phyloP scores from a whole-genome alignment of 2,329 filamentous ascomycete species.

The Samsoniella hepiali region DNA sequence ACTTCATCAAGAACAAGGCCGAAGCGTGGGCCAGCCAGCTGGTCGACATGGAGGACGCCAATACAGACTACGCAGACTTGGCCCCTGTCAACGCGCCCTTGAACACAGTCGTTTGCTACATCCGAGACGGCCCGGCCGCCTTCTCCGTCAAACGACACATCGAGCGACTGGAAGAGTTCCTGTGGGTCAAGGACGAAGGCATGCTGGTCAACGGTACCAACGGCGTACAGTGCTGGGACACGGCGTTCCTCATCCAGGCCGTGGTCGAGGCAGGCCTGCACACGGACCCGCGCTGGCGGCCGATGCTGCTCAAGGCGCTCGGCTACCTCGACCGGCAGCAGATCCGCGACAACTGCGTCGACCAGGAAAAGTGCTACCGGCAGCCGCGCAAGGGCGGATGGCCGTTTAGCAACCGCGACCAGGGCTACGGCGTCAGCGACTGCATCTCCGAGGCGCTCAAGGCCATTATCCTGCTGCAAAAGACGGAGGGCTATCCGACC shows the following conservation, averaged over 20 bases:
- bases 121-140: constrained; percentile 75
- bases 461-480: constrained; percentile 79
- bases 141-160: constrained; percentile 71
- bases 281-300: constrained; percentile 71
- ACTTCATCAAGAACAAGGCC: constrained; percentile 63
- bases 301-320: constrained; percentile 80
- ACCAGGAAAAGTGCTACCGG: constrained; percentile 79
- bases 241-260: constrained; percentile 82
- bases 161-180: constrained; percentile 76
- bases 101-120: constrained; percentile 84
- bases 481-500: constrained; percentile 68
- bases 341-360: constrained; percentile 75
- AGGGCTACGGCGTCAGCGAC: constrained; percentile 94
- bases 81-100: constrained; percentile 88
- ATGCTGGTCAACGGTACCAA: constrained; percentile 97
- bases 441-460: constrained; percentile 91
- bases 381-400: constrained; percentile 90
- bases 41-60: constrained; percentile 87
- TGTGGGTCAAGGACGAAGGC: constrained; percentile 90
- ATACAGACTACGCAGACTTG: constrained; percentile 81
- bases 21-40: constrained; percentile 81
- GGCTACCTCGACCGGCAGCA: constrained; percentile 88
- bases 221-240: constrained; percentile 98
- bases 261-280: constrained; percentile 75
- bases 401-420: constrained; percentile 89